Evolutionary conservation across 2,329 filamentous ascomycete genomes (phyloP).

Genomic region (Botrytis cinerea): DNA sequence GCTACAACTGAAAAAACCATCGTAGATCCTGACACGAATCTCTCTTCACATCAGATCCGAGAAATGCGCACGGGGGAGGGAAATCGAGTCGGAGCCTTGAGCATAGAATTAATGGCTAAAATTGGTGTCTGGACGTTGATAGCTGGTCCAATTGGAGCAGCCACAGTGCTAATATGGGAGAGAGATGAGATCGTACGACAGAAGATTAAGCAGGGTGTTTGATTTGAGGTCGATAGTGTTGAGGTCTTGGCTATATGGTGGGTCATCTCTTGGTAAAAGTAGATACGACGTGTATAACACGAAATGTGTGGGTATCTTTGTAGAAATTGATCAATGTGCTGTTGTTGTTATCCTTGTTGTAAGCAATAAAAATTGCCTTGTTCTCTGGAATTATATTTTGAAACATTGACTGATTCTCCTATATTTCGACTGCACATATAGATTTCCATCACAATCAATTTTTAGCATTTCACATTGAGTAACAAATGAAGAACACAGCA

Average conservation of each 20-base stretch:
- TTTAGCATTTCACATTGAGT: background rate
- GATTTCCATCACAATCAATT: background rate
- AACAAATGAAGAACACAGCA: background rate
- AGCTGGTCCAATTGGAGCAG: constrained; percentile 48
- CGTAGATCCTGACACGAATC: constrained; percentile 28
- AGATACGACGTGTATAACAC: background rate
- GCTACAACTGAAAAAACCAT: constrained; percentile 33
- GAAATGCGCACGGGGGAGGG: constrained; percentile 32
- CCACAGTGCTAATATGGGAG: constrained; percentile 51
- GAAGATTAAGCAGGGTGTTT: constrained; percentile 37
- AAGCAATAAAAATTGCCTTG: background rate
- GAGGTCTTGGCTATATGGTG: constrained; percentile 4
- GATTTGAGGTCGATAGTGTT: constrained; percentile 22
- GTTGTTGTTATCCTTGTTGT: background rate
- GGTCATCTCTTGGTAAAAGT: background rate
- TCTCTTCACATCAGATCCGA: constrained; percentile 27
- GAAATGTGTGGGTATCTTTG: background rate
- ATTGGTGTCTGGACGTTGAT: constrained; percentile 42
- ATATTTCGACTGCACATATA: background rate
- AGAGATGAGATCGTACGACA: constrained; percentile 46
- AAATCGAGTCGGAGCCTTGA: constrained; percentile 27
- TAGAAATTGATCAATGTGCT: background rate
- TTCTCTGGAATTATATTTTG: background rate
- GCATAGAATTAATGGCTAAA: constrained; percentile 42
- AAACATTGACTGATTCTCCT: too few species aligned